These are phyloP conservation scores for Clarireedia homoeocarpa DNA, from an alignment of 2,329 filamentous ascomycete genomes.

Conservation along the genomic window DNA sequence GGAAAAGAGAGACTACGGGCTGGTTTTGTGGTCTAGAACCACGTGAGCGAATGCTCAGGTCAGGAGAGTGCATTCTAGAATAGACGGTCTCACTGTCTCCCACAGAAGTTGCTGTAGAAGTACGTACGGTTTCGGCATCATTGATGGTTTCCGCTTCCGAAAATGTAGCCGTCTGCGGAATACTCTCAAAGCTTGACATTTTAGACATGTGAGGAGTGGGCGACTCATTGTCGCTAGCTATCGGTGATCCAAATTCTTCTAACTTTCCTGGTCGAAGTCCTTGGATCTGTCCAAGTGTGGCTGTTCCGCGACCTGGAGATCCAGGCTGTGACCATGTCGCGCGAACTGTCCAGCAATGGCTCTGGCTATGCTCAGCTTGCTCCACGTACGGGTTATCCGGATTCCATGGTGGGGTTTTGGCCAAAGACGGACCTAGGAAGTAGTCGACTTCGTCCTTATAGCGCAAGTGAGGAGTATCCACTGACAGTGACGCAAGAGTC, in stretches of 20 bases:
- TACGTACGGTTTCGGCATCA: neutral
- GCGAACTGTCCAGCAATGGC: conserved; percentile 28
- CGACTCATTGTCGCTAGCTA: neutral
- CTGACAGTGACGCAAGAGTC: conserved; percentile 49
- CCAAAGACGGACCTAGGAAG: conserved; percentile 47
- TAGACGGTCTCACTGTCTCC: conserved; percentile 4
- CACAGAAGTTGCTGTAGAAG: neutral
- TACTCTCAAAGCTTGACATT: conserved; percentile 3
- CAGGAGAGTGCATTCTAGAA: neutral
- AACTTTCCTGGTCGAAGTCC: neutral
- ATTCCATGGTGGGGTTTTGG: conserved; percentile 49
- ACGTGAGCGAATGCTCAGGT: conserved; percentile 1
- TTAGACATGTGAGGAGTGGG: neutral
- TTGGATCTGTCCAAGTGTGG: neutral
- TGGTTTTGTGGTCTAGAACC: neutral
- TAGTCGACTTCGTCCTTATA: conserved; percentile 47
- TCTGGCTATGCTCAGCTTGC: conserved; percentile 25
- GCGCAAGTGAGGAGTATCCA: conserved; percentile 46
- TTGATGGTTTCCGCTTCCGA: conserved; percentile 4
- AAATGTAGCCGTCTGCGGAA: conserved; percentile 2
- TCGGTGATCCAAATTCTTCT: neutral
- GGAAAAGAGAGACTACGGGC: neutral
- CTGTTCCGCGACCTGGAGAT: neutral
- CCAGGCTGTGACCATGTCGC: neutral
- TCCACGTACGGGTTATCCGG: conserved; percentile 18